Conservation (phyloP, 2,329 filamentous ascomycete species). For the Calonectria montana region DNA sequence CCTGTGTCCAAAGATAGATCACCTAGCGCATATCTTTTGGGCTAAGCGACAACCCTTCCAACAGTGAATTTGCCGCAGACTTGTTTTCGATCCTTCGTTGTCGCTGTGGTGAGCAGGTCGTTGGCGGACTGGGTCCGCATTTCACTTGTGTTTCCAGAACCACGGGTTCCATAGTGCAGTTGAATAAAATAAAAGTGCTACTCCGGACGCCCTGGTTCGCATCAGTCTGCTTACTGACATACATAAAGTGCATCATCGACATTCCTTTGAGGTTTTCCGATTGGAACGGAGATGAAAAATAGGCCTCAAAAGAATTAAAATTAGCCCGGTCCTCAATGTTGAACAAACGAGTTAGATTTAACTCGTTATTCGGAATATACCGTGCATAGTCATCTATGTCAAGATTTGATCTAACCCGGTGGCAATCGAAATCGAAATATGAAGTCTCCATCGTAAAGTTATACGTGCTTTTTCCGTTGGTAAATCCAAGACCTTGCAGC, state of each 20-base stretch:
- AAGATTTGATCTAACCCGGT: neutral
- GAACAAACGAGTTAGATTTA: neutral
- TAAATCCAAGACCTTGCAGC: constrained; percentile 8
- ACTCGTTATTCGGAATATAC: neutral
- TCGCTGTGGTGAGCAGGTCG: neutral
- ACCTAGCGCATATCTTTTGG: neutral
- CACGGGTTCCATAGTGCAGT: neutral
- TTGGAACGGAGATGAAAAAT: neutral
- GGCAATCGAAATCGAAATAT: constrained; percentile 15
- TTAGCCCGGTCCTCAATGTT: neutral
- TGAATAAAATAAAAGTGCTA: neutral
- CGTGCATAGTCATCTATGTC: neutral
- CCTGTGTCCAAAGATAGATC: neutral
- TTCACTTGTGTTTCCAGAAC: neutral
- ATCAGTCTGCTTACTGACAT: neutral
- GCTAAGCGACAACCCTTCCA: neutral
- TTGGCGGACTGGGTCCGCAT: neutral
- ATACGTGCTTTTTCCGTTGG: neutral
- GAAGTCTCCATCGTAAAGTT: constrained; percentile 17
- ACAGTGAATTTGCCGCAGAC: neutral
- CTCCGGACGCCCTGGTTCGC: too few species aligned
- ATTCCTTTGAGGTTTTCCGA: too few species aligned
- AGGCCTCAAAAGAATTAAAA: neutral
- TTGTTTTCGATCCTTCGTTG: neutral
- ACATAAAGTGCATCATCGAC: neutral